A percentile compares a stretch with the other conserved stretches of the same genome.
Evolutionary conservation across 371 early-diverging fungal species (phyloP).

Genomic region (Basidiobolus meristosporus): DNA sequence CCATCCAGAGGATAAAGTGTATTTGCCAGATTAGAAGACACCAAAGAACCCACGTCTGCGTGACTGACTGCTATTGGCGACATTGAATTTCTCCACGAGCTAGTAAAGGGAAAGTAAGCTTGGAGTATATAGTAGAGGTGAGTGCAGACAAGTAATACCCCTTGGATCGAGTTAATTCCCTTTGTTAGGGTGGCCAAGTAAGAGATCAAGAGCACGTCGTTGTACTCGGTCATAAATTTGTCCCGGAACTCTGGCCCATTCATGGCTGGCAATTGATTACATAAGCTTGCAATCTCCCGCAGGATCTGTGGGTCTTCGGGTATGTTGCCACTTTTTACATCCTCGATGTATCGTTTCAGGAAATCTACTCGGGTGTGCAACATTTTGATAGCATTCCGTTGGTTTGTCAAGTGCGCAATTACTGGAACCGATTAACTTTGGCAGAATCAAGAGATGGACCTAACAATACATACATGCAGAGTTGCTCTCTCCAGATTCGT

Average conservation of each 20-base stretch:
- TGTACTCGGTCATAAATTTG: slow-evolving; percentile 36
- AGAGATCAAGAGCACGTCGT: slow-evolving; percentile 55
- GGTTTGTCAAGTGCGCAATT: slow-evolving; percentile 46
- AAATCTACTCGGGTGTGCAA: slow-evolving; percentile 45
- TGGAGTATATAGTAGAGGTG: neutral
- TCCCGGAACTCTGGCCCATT: slow-evolving; percentile 31
- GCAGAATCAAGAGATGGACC: neutral
- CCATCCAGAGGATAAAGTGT: too few species aligned
- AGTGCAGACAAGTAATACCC: slow-evolving; percentile 12
- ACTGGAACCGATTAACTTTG: slow-evolving; percentile 14
- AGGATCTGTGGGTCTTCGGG: slow-evolving; percentile 16
- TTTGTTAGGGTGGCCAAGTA: slow-evolving; percentile 66
- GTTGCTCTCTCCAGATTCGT: slow-evolving; percentile 25
- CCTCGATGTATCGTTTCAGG: slow-evolving; percentile 46
- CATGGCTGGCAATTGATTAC: slow-evolving; percentile 49
- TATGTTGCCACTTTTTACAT: slow-evolving; percentile 27
- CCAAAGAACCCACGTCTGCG: neutral
- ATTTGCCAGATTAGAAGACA: neutral
- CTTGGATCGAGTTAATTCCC: slow-evolving; percentile 45
- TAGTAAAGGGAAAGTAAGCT: too few species aligned
- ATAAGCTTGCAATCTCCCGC: slow-evolving; percentile 54
- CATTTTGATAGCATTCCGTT: slow-evolving; percentile 71
- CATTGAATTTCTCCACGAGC: too few species aligned
- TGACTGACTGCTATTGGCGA: neutral
- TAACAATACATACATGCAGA: slow-evolving; percentile 17